phyloP scores from a whole-genome alignment of 2,329 filamentous ascomycete species.

The Alternaria longipes region DNA sequence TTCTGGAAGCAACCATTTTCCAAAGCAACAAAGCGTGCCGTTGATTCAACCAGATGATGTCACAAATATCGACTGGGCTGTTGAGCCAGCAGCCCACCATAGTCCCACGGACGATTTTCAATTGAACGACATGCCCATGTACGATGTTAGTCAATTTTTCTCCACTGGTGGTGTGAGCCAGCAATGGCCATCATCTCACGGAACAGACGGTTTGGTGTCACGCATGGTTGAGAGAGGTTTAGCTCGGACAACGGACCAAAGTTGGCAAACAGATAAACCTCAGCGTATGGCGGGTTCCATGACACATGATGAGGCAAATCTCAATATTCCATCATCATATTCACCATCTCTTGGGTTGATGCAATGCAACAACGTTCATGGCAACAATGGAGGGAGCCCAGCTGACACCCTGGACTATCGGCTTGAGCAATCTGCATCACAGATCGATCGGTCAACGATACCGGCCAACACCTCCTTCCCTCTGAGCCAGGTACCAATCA shows the following conservation, averaged over 20 bases:
- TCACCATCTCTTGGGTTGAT: constrained; percentile 6
- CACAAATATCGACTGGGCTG: constrained; percentile 40
- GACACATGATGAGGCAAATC: not conserved
- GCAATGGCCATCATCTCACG: constrained; percentile 12
- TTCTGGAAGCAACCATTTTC: constrained; percentile 2
- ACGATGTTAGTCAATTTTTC: not conserved
- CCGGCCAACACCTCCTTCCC: not conserved
- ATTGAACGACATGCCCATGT: constrained; percentile 11
- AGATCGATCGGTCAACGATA: not conserved
- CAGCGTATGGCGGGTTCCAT: not conserved
- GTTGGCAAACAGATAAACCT: not conserved
- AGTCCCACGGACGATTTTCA: not conserved
- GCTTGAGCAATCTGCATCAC: not conserved
- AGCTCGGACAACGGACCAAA: not conserved
- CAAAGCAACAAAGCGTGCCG: constrained; percentile 1
- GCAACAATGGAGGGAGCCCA: not conserved
- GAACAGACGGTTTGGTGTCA: not conserved
- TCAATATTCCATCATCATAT: constrained; percentile 11
- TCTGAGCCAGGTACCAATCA: not conserved
- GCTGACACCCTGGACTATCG: not conserved
- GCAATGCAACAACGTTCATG: not conserved
- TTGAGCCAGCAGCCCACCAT: constrained; percentile 16
- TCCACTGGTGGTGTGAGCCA: not conserved
- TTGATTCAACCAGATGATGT: constrained; percentile 13
- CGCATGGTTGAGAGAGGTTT: not conserved